Evolutionary conservation across 352 stramenopile species (phyloP).

Genomic region (Elongisporangium senticosum): DNA sequence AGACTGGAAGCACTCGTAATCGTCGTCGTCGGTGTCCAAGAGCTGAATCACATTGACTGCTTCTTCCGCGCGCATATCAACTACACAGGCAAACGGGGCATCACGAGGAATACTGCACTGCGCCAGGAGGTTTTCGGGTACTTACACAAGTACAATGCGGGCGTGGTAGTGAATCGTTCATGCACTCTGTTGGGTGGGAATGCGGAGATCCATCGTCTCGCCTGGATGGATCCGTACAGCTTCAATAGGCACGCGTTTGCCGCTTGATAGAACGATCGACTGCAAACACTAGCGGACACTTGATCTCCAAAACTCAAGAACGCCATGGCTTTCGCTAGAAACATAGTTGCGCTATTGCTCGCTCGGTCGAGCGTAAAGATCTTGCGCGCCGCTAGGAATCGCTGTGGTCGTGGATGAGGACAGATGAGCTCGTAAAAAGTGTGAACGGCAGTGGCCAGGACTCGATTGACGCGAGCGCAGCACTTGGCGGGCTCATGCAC

Average conservation of each 20-base stretch:
- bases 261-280: slow-evolving; percentile 20
- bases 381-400: slow-evolving; percentile 24
- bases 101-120: neutral
- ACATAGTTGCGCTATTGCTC: neutral
- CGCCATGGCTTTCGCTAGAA: slow-evolving; percentile 18
- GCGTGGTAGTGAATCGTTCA: slow-evolving; percentile 19
- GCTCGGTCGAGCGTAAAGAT: slow-evolving; percentile 14
- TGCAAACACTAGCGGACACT: slow-evolving; percentile 22
- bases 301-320: slow-evolving; percentile 21
- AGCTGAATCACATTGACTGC: slow-evolving; percentile 25
- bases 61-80: slow-evolving; percentile 11
- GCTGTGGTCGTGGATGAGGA: slow-evolving; percentile 25
- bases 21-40: slow-evolving; percentile 21
- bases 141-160: slow-evolving; percentile 15
- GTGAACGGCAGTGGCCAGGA: slow-evolving; percentile 15
- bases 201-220: slow-evolving; percentile 14
- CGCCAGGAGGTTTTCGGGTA: neutral
- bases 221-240: slow-evolving; percentile 6
- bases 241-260: slow-evolving; percentile 22
- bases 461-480: slow-evolving; percentile 32
- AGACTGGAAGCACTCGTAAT: slow-evolving; percentile 32
- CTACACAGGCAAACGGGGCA: neutral
- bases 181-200: slow-evolving; percentile 16
- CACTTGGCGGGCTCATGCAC: slow-evolving; percentile 17
- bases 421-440: slow-evolving; percentile 37